phyloP scores from a whole-genome alignment of 2,329 filamentous ascomycete genomes.

The Chaetomiaceae sp. region DNA sequence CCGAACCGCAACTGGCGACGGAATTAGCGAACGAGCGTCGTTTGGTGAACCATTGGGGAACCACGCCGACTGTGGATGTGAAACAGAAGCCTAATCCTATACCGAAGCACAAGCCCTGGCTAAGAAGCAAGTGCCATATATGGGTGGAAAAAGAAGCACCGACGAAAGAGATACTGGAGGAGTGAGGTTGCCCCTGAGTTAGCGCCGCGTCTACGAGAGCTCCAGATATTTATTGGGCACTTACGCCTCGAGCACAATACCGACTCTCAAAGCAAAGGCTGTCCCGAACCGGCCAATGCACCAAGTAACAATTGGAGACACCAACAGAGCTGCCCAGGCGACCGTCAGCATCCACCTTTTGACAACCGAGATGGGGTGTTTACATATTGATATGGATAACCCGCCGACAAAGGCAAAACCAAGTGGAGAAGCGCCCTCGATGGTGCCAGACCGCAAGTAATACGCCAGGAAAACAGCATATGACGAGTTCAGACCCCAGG shows the following conservation, averaged over 20 bases:
- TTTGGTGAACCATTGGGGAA: conserved; percentile 71
- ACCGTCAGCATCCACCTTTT: conserved; percentile 20
- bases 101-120: conserved; percentile 73
- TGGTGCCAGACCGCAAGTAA: conserved; percentile 54
- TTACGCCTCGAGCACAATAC: conserved; percentile 58
- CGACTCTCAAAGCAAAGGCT: conserved; percentile 58
- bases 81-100: conserved; percentile 74
- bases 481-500: conserved; percentile 69
- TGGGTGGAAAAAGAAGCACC: conserved; percentile 63
- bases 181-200: neutral
- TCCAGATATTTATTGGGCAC: conserved; percentile 16
- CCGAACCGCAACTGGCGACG: conserved; percentile 63
- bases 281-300: conserved; percentile 60
- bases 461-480: conserved; percentile 57
- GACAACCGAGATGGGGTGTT: conserved; percentile 14
- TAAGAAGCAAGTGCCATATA: conserved; percentile 73
- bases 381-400: conserved; percentile 56
- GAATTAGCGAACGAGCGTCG: conserved; percentile 66
- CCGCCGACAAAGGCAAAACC: conserved; percentile 76
- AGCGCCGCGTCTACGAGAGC: neutral
- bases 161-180: conserved; percentile 52
- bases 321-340: conserved; percentile 50
- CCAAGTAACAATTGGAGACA: conserved; percentile 64
- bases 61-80: conserved; percentile 61
- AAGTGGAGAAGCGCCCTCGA: conserved; percentile 58